Percentiles rank a stretch among this genome's conserved stretches.
Conservation (phyloP, 805 yeast genomes). For the Candida sithepensis region DNA sequence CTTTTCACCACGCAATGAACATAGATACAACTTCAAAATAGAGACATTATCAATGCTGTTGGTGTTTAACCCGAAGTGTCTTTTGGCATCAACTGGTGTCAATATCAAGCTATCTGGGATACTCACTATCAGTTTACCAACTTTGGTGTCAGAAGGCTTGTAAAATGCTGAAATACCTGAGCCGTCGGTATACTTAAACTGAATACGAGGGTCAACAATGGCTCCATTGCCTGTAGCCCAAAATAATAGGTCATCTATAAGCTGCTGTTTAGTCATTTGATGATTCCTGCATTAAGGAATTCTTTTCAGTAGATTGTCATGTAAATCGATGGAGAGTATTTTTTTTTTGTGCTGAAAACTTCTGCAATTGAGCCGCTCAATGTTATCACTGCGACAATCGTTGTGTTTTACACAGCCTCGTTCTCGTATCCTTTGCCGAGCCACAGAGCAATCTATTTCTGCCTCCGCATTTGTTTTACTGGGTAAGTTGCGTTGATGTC, state of each 20-base stretch:
- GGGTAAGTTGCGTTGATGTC: too few species aligned
- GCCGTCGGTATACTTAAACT: conserved; percentile 29
- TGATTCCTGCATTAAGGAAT: too few species aligned
- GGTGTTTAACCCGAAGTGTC: conserved; percentile 5
- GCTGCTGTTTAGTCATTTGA: background rate
- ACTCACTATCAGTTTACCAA: background rate
- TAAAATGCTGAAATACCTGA: conserved; percentile 34
- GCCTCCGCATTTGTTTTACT: too few species aligned
- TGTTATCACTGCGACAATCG: too few species aligned
- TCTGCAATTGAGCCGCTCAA: too few species aligned
- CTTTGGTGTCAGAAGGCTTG: background rate
- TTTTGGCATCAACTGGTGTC: conserved; percentile 21
- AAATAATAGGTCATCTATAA: conserved; percentile 6
- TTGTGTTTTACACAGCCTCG: too few species aligned
- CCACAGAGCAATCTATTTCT: too few species aligned
- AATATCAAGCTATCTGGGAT: conserved; percentile 23
- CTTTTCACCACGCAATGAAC: conserved; percentile 5
- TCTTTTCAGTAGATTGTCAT: too few species aligned
- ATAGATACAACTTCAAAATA: conserved; percentile 19
- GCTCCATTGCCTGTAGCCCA: conserved; percentile 41
- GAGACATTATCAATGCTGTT: conserved; percentile 2
- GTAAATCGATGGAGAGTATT: too few species aligned
- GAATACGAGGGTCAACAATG: conserved; percentile 31
- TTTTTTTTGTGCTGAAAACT: too few species aligned
- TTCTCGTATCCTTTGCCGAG: too few species aligned